phyloP scores from a whole-genome alignment of 1,139 yeast genomes.

The Kazachstania sp. region DNA sequence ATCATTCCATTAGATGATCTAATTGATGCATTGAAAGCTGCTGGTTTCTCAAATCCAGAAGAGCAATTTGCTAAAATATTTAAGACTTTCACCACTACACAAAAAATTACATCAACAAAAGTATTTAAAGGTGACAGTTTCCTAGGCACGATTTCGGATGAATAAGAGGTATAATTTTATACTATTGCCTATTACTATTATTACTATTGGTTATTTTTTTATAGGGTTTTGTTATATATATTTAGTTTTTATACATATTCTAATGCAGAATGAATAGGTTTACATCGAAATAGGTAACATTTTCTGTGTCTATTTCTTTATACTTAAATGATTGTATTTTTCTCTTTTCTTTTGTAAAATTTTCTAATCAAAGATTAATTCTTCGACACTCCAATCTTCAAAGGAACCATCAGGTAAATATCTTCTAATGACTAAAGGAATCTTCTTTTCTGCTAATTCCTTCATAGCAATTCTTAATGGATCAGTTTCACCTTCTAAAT shows the following conservation, averaged over 20 bases:
- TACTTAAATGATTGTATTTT: neutral
- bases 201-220: neutral
- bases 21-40: conserved; percentile 44
- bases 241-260: neutral
- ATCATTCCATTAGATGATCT: conserved; percentile 43
- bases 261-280: neutral
- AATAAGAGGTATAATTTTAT: neutral
- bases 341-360: neutral
- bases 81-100: conserved; percentile 46
- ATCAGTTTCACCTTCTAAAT: conserved; percentile 97
- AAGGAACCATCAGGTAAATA: conserved; percentile 94
- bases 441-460: conserved; percentile 87
- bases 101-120: conserved; percentile 49
- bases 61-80: conserved; percentile 46
- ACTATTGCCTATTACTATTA: neutral
- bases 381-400: conserved; percentile 99
- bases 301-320: neutral
- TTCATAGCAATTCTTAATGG: conserved; percentile 98
- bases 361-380: conserved; percentile 69
- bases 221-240: neutral
- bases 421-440: conserved; percentile 91
- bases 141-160: conserved; percentile 41
- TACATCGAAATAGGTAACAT: neutral
- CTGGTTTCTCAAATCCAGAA: conserved; percentile 40
- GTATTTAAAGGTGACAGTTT: conserved; percentile 52